Conservation (phyloP, 2,329 filamentous ascomycete genomes). For the Cladosporium sp. region DNA sequence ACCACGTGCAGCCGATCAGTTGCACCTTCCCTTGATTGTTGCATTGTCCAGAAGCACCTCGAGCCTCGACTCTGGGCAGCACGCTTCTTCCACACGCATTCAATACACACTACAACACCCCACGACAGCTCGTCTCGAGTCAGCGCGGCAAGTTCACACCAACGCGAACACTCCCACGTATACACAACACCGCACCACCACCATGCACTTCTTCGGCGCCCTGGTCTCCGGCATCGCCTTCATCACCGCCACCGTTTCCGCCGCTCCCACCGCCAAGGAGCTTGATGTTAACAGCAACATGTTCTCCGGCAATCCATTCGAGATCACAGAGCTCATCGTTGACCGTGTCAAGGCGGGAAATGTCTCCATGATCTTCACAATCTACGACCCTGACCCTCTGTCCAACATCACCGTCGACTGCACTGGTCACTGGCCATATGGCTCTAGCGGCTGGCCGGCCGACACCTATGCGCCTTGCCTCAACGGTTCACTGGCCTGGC, state of each 20-base stretch:
- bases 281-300: not conserved
- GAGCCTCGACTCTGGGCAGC: no score
- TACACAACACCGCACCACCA: not conserved
- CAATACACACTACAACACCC: no score
- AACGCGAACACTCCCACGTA: no score
- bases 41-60: no score
- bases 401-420: conserved; percentile 24
- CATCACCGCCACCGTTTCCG: not conserved
- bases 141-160: not conserved
- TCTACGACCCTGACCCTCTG: conserved; percentile 28
- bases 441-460: conserved; percentile 19
- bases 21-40: not conserved
- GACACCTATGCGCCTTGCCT: conserved; percentile 22
- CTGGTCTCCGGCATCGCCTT: not conserved
- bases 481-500: conserved; percentile 24
- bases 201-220: conserved; percentile 3
- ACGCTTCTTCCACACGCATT: not conserved
- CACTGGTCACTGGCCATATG: conserved; percentile 21
- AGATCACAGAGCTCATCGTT: conserved; percentile 20
- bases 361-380: conserved; percentile 24
- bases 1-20: not conserved
- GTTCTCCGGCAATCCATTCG: conserved; percentile 14
- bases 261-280: not conserved
- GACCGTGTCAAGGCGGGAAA: conserved; percentile 18
- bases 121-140: no score